These are phyloP conservation scores for Lachancea thermotolerans DNA, from an alignment of 805 yeast genomes.

Conservation along the genomic window DNA sequence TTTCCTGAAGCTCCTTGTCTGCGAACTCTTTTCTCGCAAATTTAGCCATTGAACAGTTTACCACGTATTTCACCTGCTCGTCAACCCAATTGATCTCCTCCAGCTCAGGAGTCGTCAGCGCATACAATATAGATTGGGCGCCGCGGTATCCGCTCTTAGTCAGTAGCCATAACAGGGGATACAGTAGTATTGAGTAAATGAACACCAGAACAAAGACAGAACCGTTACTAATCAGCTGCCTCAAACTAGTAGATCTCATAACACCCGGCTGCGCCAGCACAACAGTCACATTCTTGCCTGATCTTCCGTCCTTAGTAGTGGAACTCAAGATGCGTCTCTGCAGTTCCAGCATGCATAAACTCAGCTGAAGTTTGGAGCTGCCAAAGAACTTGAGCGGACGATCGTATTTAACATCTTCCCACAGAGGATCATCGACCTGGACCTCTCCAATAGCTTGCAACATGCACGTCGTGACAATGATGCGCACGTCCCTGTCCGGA, in stretches of 20 bases:
- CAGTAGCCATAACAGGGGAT: constrained; percentile 79
- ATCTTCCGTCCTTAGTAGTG: constrained; percentile 37
- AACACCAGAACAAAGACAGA: constrained; percentile 54
- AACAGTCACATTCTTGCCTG: constrained; percentile 58
- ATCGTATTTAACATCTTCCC: constrained; percentile 49
- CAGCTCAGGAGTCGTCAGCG: constrained; percentile 65
- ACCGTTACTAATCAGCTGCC: constrained; percentile 74
- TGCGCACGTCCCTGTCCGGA: constrained; percentile 87
- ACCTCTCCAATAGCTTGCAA: constrained; percentile 68
- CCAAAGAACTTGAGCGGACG: constrained; percentile 77
- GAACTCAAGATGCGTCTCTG: constrained; percentile 65
- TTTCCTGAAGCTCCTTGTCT: constrained; percentile 53
- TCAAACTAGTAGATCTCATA: constrained; percentile 80
- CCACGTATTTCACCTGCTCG: constrained; percentile 41
- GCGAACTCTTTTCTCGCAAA: constrained; percentile 58
- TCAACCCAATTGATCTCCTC: constrained; percentile 57
- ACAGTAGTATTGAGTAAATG: constrained; percentile 49
- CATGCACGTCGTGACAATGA: constrained; percentile 71
- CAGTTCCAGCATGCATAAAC: constrained; percentile 69
- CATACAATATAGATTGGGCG: constrained; percentile 67
- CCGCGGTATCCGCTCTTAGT: constrained; percentile 74
- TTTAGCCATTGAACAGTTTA: constrained; percentile 56
- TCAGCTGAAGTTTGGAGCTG: constrained; percentile 68
- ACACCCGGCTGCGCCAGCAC: constrained; percentile 86
- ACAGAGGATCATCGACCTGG: constrained; percentile 55